Evolutionary conservation across 768 basidiomycete genomes (phyloP).

Genomic region (Saitozyma sp.): DNA sequence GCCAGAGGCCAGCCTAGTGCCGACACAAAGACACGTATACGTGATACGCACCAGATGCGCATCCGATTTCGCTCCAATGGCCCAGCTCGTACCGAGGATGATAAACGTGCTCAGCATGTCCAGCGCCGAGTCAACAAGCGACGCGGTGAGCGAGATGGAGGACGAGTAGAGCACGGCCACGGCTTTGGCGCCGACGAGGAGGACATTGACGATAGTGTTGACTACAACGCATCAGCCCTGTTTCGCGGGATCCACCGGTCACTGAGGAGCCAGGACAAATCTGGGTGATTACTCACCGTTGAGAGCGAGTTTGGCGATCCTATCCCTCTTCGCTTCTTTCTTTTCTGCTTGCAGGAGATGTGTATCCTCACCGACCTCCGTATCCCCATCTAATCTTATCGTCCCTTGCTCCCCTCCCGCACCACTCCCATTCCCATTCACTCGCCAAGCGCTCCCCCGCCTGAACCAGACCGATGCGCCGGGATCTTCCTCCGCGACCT

Average conservation of each 20-base stretch:
- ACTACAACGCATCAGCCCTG: constrained; percentile 21
- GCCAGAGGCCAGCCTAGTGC: not conserved
- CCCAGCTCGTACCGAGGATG: constrained; percentile 52
- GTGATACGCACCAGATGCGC: constrained; percentile 29
- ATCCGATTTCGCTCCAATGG: constrained; percentile 46
- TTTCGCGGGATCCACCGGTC: not conserved
- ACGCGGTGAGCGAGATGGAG: constrained; percentile 55
- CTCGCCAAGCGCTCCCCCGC: constrained; percentile 7
- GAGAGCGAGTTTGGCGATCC: constrained; percentile 39
- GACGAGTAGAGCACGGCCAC: constrained; percentile 54
- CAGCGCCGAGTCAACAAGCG: constrained; percentile 54
- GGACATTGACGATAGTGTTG: constrained; percentile 51
- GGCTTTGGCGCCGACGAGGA: constrained; percentile 53
- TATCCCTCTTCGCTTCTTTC: constrained; percentile 42
- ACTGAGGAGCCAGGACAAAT: not conserved
- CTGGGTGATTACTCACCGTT: constrained; percentile 32
- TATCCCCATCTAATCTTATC: not conserved
- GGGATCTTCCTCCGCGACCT: not conserved
- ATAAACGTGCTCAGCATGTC: constrained; percentile 55
- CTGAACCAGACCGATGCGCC: constrained; percentile 6
- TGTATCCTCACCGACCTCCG: constrained; percentile 26
- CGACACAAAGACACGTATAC: not conserved
- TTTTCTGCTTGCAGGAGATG: constrained; percentile 22
- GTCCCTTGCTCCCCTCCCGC: not conserved
- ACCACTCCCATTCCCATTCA: constrained; percentile 3